These are phyloP conservation scores for Wickerhamiella alocasiicola DNA, from an alignment of 805 yeast species.

Conservation along the genomic window DNA sequence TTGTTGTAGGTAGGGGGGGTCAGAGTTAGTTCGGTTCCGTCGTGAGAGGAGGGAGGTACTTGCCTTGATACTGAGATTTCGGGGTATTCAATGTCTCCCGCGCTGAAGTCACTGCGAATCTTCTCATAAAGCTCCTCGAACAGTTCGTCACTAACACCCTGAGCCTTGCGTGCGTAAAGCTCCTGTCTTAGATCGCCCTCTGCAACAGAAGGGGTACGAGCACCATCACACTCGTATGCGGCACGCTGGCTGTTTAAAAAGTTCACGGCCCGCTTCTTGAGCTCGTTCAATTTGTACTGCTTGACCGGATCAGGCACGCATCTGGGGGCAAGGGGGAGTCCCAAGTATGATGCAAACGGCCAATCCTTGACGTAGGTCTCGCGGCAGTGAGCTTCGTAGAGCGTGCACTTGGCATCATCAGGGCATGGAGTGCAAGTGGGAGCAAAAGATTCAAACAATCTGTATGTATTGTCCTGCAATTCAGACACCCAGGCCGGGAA, in stretches of 20 bases:
- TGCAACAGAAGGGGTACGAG: conserved; percentile 28
- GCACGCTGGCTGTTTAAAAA: conserved; percentile 61
- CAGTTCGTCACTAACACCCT: conserved; percentile 36
- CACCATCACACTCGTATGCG: conserved; percentile 35
- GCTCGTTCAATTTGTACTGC: conserved; percentile 51
- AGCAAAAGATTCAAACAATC: conserved; percentile 34
- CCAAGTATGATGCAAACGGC: conserved; percentile 44
- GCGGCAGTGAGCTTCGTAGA: conserved; percentile 52
- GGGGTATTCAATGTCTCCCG: conserved; percentile 44
- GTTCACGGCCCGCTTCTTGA: conserved; percentile 54
- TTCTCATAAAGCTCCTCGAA: conserved; percentile 65
- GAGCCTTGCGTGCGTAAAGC: conserved; percentile 19
- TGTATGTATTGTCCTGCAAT: conserved; percentile 3
- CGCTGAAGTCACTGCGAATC: conserved; percentile 19
- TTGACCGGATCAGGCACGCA: conserved; percentile 68
- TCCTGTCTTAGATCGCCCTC: conserved; percentile 22
- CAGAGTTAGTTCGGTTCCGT: conserved; percentile 12
- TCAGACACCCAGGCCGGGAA: not conserved
- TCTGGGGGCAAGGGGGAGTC: conserved; percentile 45
- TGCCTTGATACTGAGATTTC: conserved; percentile 55
- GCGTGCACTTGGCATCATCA: conserved; percentile 61
- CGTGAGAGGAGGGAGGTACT: conserved; percentile 30
- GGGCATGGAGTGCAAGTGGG: conserved; percentile 76
- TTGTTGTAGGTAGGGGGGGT: conserved; percentile 12
- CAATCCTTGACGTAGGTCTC: conserved; percentile 44